phyloP scores from a whole-genome alignment of 768 basidiomycete species.

The Amanita fuliginea region DNA sequence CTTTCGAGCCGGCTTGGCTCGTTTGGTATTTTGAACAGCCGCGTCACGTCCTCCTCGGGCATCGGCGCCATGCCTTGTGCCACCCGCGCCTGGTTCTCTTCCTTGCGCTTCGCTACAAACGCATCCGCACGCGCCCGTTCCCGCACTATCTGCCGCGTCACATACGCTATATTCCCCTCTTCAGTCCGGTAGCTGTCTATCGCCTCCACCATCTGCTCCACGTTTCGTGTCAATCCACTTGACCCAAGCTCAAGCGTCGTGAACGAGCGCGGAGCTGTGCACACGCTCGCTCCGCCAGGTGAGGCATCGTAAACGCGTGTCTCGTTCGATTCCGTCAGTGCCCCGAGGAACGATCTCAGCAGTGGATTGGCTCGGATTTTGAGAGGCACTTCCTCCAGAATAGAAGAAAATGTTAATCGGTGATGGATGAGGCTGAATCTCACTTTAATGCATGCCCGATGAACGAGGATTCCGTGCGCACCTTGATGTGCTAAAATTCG shows the following conservation, averaged over 20 bases:
- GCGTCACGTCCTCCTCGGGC: constrained; percentile 76
- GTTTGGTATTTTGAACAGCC: constrained; percentile 79
- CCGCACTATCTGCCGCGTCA: constrained; percentile 78
- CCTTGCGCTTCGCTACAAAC: constrained; percentile 75
- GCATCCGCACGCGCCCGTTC: constrained; percentile 74
- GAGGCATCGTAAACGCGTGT: constrained; percentile 25
- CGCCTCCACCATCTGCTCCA: constrained; percentile 79
- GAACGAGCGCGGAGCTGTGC: constrained; percentile 50
- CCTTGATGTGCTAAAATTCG: constrained; percentile 81
- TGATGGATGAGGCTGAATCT: constrained; percentile 60
- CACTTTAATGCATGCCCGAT: neutral
- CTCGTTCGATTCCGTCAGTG: constrained; percentile 38
- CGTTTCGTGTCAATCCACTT: constrained; percentile 56
- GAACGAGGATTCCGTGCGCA: constrained; percentile 18
- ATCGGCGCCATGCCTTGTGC: constrained; percentile 79
- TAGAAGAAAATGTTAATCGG: constrained; percentile 74
- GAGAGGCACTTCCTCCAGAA: constrained; percentile 79
- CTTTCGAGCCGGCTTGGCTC: constrained; percentile 87
- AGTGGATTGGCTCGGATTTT: constrained; percentile 77
- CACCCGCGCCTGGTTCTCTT: constrained; percentile 72
- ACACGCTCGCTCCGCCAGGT: constrained; percentile 25
- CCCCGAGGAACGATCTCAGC: constrained; percentile 67
- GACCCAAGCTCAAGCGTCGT: constrained; percentile 62
- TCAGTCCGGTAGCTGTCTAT: constrained; percentile 83
- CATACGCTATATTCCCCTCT: constrained; percentile 85